Conservation (phyloP, 75 land plant genomes). For the Selaginella tamariscina region DNA sequence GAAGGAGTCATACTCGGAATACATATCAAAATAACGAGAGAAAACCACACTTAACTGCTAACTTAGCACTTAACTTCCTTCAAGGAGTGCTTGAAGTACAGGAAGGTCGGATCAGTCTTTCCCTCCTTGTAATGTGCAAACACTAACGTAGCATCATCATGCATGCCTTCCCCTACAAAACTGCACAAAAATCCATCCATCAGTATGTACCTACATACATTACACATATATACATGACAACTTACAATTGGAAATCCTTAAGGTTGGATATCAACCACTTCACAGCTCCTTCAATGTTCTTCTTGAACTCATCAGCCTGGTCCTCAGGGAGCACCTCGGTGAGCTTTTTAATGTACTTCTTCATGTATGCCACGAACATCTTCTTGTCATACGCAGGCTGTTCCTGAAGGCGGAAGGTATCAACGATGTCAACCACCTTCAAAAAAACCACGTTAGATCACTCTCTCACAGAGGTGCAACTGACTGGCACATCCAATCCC, state of each 20-base stretch:
- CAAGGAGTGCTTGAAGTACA: constrained; percentile 44
- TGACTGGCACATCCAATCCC: too few relatives aligned
- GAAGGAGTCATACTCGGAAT: too few relatives aligned
- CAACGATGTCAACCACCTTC: constrained; percentile 10
- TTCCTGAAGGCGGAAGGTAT: constrained; percentile 13
- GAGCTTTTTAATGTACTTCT: not conserved
- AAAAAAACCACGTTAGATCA: too few relatives aligned
- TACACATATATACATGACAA: not conserved
- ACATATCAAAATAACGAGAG: too few relatives aligned
- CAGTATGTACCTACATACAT: not conserved
- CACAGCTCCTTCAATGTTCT: constrained; percentile 64
- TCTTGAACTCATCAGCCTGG: constrained; percentile 56
- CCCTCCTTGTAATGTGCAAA: constrained; percentile 90
- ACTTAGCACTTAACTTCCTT: constrained; percentile 57
- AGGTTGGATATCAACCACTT: constrained; percentile 70
- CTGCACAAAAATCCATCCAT: constrained; percentile 21
- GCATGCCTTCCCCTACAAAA: constrained; percentile 94
- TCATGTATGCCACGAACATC: not conserved
- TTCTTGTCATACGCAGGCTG: constrained; percentile 8
- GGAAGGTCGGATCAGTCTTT: constrained; percentile 60
- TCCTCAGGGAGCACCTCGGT: constrained; percentile 14
- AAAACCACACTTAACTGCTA: too few relatives aligned
- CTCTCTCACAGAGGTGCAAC: too few relatives aligned
- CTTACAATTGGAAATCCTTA: constrained; percentile 73
- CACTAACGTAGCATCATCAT: constrained; percentile 57